Evolutionary conservation across 2,329 filamentous ascomycete species (phyloP).

Genomic region (Alternaria gansuensis): DNA sequence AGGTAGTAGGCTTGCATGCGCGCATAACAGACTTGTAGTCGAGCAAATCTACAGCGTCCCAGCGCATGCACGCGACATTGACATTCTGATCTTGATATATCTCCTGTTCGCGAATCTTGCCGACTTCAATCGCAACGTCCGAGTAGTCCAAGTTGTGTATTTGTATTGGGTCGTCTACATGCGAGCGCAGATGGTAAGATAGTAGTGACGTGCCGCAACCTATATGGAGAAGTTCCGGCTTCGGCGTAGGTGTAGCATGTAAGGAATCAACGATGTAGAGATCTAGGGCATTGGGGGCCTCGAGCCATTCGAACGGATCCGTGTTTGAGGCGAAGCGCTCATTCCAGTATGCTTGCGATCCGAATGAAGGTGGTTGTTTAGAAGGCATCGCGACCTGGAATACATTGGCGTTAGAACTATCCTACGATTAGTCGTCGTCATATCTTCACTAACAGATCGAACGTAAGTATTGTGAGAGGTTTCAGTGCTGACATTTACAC

Average conservation of each 20-base stretch:
- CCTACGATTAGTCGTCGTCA: slow-evolving; percentile 10
- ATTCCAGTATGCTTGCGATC: slow-evolving; percentile 51
- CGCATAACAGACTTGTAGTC: slow-evolving; percentile 44
- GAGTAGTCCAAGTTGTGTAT: slow-evolving; percentile 55
- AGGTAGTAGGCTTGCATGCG: slow-evolving; percentile 33
- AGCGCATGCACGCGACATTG: slow-evolving; percentile 35
- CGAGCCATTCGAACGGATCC: slow-evolving; percentile 53
- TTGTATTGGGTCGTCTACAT: slow-evolving; percentile 42
- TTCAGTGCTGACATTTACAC: not conserved
- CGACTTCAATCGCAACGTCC: slow-evolving; percentile 46
- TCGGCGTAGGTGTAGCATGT: slow-evolving; percentile 12
- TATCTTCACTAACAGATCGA: slow-evolving; percentile 7
- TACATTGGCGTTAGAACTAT: slow-evolving; percentile 4
- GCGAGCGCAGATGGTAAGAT: slow-evolving; percentile 48
- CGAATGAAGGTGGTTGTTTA: slow-evolving; percentile 44
- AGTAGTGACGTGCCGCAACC: slow-evolving; percentile 53
- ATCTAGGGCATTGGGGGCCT: slow-evolving; percentile 44
- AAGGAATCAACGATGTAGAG: slow-evolving; percentile 40
- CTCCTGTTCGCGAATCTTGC: slow-evolving; percentile 43
- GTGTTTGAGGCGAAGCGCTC: slow-evolving; percentile 48
- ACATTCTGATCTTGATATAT: slow-evolving; percentile 19
- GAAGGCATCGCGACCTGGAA: slow-evolving; percentile 8
- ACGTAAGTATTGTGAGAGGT: not conserved
- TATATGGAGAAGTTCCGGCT: slow-evolving; percentile 49
- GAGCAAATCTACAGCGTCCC: slow-evolving; percentile 49